Conservation (phyloP, 306 rosid species). For the Acacia crassicarpa region DNA sequence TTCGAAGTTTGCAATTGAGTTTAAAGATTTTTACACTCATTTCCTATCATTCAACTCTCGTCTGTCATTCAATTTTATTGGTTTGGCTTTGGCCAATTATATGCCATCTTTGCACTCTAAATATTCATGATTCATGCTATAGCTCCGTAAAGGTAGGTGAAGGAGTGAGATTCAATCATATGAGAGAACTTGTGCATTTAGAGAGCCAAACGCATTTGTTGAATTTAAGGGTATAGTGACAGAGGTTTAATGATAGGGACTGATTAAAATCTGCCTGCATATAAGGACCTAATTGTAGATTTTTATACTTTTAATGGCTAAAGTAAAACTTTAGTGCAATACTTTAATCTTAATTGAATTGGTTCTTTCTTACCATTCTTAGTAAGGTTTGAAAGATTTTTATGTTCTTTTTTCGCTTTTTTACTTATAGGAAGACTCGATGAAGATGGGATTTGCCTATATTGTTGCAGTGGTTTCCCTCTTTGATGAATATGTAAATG, state of each 20-base stretch:
- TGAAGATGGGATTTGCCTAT: slow-evolving; percentile 68
- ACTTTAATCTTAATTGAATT: not conserved
- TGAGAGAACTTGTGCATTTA: not conserved
- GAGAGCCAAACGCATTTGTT: not conserved
- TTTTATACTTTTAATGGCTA: not conserved
- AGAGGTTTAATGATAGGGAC: not conserved
- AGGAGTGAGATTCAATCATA: not conserved
- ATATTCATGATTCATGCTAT: not conserved
- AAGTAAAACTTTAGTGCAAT: not conserved
- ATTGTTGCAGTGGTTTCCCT: slow-evolving; percentile 66
- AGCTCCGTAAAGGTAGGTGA: not conserved
- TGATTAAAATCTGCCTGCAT: not conserved
- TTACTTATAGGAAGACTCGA: slow-evolving; percentile 59
- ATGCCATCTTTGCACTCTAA: not conserved
- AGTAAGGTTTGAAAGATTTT: slow-evolving; percentile 7
- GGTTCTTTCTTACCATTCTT: not conserved
- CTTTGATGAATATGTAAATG: slow-evolving; percentile 85
- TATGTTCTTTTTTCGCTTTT: not conserved
- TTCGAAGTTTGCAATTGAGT: not conserved
- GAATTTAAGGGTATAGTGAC: not conserved
- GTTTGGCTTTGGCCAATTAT: not conserved
- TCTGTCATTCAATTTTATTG: not conserved
- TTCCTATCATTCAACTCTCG: not conserved
- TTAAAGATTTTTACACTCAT: not conserved
- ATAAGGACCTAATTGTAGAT: not conserved